Evolutionary conservation across 352 stramenopile species (phyloP).

Genomic region (Phytophthora nicotianae): DNA sequence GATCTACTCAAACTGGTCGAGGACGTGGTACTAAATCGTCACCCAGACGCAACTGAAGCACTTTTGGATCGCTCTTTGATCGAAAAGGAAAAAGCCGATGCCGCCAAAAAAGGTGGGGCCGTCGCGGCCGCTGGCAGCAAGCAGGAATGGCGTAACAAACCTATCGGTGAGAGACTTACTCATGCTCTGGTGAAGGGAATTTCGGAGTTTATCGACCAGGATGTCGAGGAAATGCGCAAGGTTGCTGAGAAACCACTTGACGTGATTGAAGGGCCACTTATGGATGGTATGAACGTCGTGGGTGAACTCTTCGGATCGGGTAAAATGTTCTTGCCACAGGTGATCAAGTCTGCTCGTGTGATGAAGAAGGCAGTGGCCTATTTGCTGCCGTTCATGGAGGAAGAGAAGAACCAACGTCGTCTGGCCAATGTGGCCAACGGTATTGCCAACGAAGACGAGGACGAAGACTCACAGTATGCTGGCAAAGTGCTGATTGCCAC

Average conservation of each 20-base stretch:
- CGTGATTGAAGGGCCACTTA: constrained; percentile 98
- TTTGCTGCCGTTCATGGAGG: constrained; percentile 97
- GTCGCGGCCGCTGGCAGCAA: constrained; percentile 55
- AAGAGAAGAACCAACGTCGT: constrained; percentile 93
- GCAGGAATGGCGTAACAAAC: constrained; percentile 91
- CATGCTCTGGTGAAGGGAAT: constrained; percentile 98
- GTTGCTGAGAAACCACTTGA: constrained; percentile 84
- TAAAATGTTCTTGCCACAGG: constrained; percentile 99
- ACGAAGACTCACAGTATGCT: constrained; percentile 86
- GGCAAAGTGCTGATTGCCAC: constrained; percentile 98
- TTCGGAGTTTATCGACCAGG: constrained; percentile 94
- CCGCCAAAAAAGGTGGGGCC: constrained; percentile 83
- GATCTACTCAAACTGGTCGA: constrained; percentile 92
- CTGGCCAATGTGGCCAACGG: constrained; percentile 72
- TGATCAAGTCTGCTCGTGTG: constrained; percentile 98
- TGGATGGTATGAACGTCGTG: constrained; percentile 99
- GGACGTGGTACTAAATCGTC: constrained; percentile 94
- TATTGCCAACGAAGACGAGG: constrained; percentile 81
- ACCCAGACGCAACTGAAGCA: constrained; percentile 89
- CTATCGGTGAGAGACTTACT: constrained; percentile 92
- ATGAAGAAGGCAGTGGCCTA: constrained; percentile 99
- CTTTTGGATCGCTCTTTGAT: constrained; percentile 91
- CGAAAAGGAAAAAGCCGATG: constrained; percentile 84
- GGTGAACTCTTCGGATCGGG: constrained; percentile 96
- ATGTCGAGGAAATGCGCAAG: constrained; percentile 95